Evolutionary conservation across 768 basidiomycete genomes (phyloP), one percentile per base, ranked within the genome.

Genomic region (Rhodosporidiobolus sp.): DNA sequence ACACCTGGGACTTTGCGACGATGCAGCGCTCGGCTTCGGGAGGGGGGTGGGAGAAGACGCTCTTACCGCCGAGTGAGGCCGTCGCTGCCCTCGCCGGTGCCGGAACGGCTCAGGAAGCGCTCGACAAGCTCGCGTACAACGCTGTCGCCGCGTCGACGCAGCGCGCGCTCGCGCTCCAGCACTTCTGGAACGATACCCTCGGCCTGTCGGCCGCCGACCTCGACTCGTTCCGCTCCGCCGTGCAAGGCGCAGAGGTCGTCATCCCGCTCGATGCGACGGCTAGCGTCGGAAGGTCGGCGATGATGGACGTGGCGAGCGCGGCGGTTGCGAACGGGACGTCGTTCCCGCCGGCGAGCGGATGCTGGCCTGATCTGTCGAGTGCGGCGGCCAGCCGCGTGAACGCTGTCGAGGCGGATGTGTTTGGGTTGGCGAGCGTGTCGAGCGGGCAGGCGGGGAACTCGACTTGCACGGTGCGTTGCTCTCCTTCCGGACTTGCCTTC

Each of bases 111-210:
- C 9, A 7, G 20, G 16, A 24, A 2, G 61, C 45, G 14, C 65
- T 72, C 35, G 55, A 67, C 28, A 43, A n/a, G 12, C 11, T 72
- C 22, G 52, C 55, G 1, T 7, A 24, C 2, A 52, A 26, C 48
- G 70, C 70, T 1, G n/a, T 63, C 30, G 67, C 72, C 1, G 43
- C 57, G 26, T 54, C 45, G 28, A 30, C 32, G 17, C 63, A 68
- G 38, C 67, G 72, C 19, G 19, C 20, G 11, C 50, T 4, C 16
- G 72, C 72, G 19, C 63, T 73, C 17, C 24, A 19, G 46, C 50
- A 73, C 49, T 62, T 50, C 48, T 73, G 67, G 67, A 55, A 43
- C 28, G 67, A 65, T 38, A 55, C 64, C 48, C 67, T 73, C 10
- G 34, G 53, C 5, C 35, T 64, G 5, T 12, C 45, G 4, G 14